Conservation (phyloP, 441 rosid genomes). For the Erodium moschatum region DNA sequence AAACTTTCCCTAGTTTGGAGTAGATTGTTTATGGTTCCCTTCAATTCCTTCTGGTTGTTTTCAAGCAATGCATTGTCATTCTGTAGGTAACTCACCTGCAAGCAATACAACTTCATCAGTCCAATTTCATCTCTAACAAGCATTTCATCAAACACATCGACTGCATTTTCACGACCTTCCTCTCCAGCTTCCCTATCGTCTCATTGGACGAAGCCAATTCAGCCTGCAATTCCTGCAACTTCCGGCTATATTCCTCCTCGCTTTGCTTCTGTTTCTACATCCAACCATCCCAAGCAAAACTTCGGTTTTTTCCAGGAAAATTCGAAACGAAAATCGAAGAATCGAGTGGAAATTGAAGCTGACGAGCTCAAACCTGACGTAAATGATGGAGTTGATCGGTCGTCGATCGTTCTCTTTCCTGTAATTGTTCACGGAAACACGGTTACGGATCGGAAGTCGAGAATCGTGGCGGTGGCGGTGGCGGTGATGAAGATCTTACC, state of each 20-base stretch:
- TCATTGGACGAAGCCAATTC: conserved; percentile 19
- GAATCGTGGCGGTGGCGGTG: not conserved
- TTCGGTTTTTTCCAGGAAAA: not conserved
- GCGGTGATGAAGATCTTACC: conserved; percentile 10
- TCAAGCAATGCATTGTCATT: conserved; percentile 62
- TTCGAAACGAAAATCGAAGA: not conserved
- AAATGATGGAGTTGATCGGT: conserved; percentile 17
- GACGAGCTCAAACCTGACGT: conserved; percentile 16
- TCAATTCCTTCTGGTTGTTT: conserved; percentile 53
- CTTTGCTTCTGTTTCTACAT: conserved; percentile 20
- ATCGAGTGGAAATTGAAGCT: not conserved
- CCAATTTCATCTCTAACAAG: not conserved
- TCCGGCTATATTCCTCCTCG: conserved; percentile 20
- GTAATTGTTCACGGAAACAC: not conserved
- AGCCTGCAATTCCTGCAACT: conserved; percentile 23
- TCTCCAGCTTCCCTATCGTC: conserved; percentile 15
- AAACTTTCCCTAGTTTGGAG: conserved; percentile 66
- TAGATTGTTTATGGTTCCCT: conserved; percentile 47
- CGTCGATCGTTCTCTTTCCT: conserved; percentile 22
- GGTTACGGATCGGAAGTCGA: not conserved
- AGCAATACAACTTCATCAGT: not conserved
- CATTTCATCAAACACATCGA: conserved; percentile 4
- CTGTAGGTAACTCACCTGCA: conserved; percentile 58
- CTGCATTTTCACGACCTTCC: conserved; percentile 17
- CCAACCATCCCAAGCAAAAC: not conserved